Conservation (phyloP, 257 asterid species). For the Linderniella brevidens region DNA sequence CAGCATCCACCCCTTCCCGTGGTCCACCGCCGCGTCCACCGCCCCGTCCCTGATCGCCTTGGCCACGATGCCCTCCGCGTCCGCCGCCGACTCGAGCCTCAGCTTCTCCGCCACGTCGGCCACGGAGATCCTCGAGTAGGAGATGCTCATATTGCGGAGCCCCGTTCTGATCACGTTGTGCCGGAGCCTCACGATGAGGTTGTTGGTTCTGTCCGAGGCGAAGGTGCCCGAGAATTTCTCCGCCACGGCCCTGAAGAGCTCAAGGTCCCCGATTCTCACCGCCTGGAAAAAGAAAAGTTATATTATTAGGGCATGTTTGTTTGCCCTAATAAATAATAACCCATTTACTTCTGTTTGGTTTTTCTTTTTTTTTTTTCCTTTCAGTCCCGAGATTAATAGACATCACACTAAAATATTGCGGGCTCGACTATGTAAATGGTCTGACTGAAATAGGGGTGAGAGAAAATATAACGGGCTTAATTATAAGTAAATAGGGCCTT, state of each 20-base stretch:
- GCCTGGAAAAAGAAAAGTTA: slow-evolving; percentile 47
- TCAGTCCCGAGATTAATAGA: too few species aligned
- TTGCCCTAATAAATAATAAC: too few species aligned
- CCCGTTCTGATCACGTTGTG: slow-evolving; percentile 89
- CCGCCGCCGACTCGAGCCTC: slow-evolving; percentile 72
- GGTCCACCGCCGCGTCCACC: slow-evolving; percentile 75
- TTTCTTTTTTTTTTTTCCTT: too few species aligned
- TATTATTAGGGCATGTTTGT: too few species aligned
- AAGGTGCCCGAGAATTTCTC: slow-evolving; percentile 69
- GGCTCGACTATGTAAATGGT: too few species aligned
- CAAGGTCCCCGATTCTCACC: slow-evolving; percentile 79
- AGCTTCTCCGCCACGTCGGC: slow-evolving; percentile 67
- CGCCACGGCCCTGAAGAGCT: slow-evolving; percentile 55
- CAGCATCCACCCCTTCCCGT: slow-evolving; percentile 59
- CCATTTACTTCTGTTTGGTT: too few species aligned
- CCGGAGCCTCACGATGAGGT: slow-evolving; percentile 71
- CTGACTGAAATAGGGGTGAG: too few species aligned
- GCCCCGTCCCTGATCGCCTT: slow-evolving; percentile 90
- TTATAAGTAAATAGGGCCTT: too few species aligned
- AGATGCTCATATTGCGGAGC: slow-evolving; percentile 71
- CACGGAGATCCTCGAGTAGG: slow-evolving; percentile 71
- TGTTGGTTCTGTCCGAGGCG: slow-evolving; percentile 59
- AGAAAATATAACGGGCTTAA: too few species aligned
- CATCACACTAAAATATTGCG: too few species aligned
- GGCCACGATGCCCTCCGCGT: slow-evolving; percentile 77